Percentiles rank a stretch among this genome's conserved stretches.
phyloP scores from a whole-genome alignment of 1,284 basidiomycete genomes.

The Puccinia horiana region DNA sequence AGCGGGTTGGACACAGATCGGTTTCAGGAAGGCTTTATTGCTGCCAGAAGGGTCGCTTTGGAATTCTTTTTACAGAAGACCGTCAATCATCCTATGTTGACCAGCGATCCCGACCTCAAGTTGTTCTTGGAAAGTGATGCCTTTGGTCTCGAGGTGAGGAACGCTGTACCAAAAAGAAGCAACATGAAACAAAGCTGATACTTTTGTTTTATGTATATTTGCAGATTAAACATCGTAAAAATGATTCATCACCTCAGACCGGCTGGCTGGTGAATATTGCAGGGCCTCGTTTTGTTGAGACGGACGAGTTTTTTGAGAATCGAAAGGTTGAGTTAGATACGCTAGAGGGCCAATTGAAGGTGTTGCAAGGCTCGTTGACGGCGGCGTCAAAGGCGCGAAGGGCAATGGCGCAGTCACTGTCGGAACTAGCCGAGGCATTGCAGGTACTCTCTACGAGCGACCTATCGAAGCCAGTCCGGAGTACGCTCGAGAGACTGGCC shows the following conservation, averaged over 20 bases:
- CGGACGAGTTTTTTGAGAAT: slow-evolving; percentile 95
- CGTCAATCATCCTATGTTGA: slow-evolving; percentile 59
- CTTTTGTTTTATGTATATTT: slow-evolving; percentile 38
- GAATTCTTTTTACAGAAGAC: slow-evolving; percentile 60
- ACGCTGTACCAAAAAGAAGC: too few relatives aligned
- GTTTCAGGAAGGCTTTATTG: slow-evolving; percentile 60
- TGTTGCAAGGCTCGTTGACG: slow-evolving; percentile 81
- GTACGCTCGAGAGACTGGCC: slow-evolving; percentile 58
- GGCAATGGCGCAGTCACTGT: slow-evolving; percentile 58
- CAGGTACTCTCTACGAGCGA: slow-evolving; percentile 57
- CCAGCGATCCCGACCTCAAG: slow-evolving; percentile 60
- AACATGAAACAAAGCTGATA: background rate
- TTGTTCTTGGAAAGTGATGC: slow-evolving; percentile 60
- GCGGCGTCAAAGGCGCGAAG: slow-evolving; percentile 75
- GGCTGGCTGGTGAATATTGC: slow-evolving; percentile 72
- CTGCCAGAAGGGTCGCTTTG: slow-evolving; percentile 59
- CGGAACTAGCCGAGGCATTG: slow-evolving; percentile 56
- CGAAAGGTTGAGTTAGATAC: slow-evolving; percentile 82
- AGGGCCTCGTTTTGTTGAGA: slow-evolving; percentile 84
- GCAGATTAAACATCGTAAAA: slow-evolving; percentile 84
- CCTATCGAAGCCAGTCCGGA: slow-evolving; percentile 58
- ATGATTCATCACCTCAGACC: slow-evolving; percentile 63
- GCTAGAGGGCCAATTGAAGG: slow-evolving; percentile 82
- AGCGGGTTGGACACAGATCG: slow-evolving; percentile 53
- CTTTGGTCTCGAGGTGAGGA: slow-evolving; percentile 58